Conservation (phyloP, 1,139 yeast species). For the Casaregolazyma lundiana region DNA sequence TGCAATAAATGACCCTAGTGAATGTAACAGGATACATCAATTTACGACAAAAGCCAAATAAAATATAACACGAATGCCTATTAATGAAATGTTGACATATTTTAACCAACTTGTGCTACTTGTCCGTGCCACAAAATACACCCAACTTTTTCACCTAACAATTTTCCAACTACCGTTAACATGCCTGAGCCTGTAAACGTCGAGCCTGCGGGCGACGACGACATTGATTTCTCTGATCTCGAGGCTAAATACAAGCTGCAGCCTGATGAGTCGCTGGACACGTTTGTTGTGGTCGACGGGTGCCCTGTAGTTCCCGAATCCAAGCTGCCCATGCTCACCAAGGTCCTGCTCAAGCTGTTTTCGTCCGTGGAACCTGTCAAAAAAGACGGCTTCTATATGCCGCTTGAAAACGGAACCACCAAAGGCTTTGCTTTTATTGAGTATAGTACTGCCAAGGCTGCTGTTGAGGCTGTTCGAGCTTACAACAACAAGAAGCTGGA, state of each 20-base stretch:
- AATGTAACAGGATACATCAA: too few relatives aligned
- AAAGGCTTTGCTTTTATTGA: conserved; percentile 88
- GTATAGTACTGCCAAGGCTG: conserved; percentile 62
- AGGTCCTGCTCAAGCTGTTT: conserved; percentile 80
- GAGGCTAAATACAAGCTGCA: conserved; percentile 70
- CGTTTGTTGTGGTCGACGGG: conserved; percentile 86
- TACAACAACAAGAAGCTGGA: conserved; percentile 89
- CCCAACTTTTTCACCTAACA: not conserved
- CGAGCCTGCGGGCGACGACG: conserved; percentile 34
- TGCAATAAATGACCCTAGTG: too few relatives aligned
- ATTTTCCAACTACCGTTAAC: not conserved
- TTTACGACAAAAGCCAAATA: too few relatives aligned
- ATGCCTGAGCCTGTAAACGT: conserved; percentile 10
- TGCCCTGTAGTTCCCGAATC: conserved; percentile 93
- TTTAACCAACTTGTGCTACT: not conserved
- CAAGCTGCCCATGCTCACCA: conserved; percentile 77
- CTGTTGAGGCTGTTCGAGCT: conserved; percentile 72
- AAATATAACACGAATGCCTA: too few relatives aligned
- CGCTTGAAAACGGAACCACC: conserved; percentile 76
- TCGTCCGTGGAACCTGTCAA: conserved; percentile 65
- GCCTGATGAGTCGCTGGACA: conserved; percentile 61
- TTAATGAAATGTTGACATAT: too few relatives aligned
- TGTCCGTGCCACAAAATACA: not conserved
- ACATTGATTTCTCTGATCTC: conserved; percentile 82
- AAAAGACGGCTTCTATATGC: conserved; percentile 71